Evolutionary conservation across 2,329 filamentous ascomycete genomes (phyloP).

Genomic region (Ascochyta fabae): DNA sequence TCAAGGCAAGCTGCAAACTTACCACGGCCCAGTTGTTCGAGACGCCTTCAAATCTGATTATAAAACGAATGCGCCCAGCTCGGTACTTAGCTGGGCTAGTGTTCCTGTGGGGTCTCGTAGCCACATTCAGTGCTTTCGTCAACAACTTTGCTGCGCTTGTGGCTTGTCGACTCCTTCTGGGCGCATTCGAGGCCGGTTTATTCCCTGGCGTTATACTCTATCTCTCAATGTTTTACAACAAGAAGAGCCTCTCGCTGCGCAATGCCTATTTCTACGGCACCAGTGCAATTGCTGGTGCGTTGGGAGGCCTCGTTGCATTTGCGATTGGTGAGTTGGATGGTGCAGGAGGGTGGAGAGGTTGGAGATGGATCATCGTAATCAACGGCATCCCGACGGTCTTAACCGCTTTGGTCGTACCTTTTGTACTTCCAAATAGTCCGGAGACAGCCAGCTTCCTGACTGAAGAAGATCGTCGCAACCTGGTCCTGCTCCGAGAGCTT

Average conservation of each 20-base stretch:
- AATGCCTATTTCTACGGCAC: conserved; percentile 61
- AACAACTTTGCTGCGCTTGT: conserved; percentile 36
- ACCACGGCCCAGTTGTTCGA: conserved; percentile 51
- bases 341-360: conserved; percentile 29
- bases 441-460: conserved; percentile 44
- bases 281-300: conserved; percentile 60
- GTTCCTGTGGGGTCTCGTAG: conserved; percentile 34
- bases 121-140: conserved; percentile 33
- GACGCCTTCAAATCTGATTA: conserved; percentile 54
- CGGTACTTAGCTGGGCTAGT: conserved; percentile 33
- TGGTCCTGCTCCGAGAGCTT: conserved; percentile 44
- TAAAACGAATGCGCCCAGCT: conserved; percentile 51
- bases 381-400: conserved; percentile 39
- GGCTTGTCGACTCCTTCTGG: conserved; percentile 37
- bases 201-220: conserved; percentile 39
- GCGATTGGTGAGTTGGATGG: conserved; percentile 36
- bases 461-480: conserved; percentile 31
- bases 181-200: conserved; percentile 38
- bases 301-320: conserved; percentile 51
- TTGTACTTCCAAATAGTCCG: conserved; percentile 58
- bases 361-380: conserved; percentile 44
- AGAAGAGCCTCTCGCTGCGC: conserved; percentile 57
- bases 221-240: conserved; percentile 38
- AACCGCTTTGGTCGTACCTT: conserved; percentile 55
- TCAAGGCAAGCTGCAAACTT: conserved; percentile 18